Evolutionary conservation across 805 yeast genomes (phyloP), one percentile per base, ranked within the genome.

Genomic region (Pichia cabralensis): DNA sequence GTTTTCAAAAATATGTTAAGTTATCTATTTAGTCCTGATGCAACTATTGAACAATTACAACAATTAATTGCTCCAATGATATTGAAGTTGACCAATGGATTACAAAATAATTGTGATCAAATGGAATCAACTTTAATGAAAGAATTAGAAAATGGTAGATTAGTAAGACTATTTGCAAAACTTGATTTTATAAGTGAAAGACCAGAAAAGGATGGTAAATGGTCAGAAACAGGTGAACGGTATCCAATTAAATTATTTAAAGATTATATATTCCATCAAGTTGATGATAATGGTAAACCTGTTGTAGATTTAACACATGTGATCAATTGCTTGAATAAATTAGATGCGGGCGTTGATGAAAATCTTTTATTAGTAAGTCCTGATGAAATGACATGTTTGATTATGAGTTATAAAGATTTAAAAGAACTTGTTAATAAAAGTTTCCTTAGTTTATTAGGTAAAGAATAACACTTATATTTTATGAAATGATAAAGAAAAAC

Each of bases 281-380:
- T 67, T 25, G 86, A 84, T 53, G 88, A 80, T 34, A 56, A 57
- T 17, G 95, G 95, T 11, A 69, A 69, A 47, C 86, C 95, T 3
- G 71, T 76, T 2, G 61, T 85, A 38, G 96, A 92, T 56, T 63
- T 92, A 46, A 77, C 86, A 1, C 85, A 85, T 53, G 88, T 86
- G 6, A 61, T 92, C 40, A 64, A 74, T 32, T 73, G 80, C 47
- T 62, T 92, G 49, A 89, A 89, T 59, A 92, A 89, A 57, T 63
- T 92, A 44, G 98, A 92, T 52, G 94, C 89, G 6, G 97, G 96
- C 1, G 69, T 80, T 22, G 86, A 83, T 33, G 98, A 92, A 57
- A 76, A 73, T 45, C 58, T 92, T 12, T 61, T 88, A 53, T 66
- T 92, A 34, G 84, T 85, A 1, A 78, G 92, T 22, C 71, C 80